Evolutionary conservation across 306 rosid species (phyloP), one percentile per base, ranked within the genome.

Genomic region (Glycine soja): DNA sequence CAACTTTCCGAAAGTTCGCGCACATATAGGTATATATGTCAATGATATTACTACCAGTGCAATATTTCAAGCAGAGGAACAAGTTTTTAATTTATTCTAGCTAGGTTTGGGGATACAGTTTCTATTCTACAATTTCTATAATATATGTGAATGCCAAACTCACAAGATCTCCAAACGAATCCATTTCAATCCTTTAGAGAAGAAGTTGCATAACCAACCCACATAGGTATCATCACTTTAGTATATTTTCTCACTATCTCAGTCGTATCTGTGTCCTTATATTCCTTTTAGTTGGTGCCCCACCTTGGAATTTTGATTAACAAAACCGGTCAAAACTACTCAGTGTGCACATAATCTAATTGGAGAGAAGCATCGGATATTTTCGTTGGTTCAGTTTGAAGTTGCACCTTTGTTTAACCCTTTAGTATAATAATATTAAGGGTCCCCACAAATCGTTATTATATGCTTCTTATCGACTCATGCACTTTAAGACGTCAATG

Each of bases 241-340:
- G 46, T 32, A 53, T 43, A 45, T 54, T 53, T 19, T 68, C 48
- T 72, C 66, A 54, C 76, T 66, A 36, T 36, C 48, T 14, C 58
- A 51, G 58, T 74, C 59, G 56, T 40, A 40, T 78, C 46, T 58
- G 14, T 51, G 14, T 72, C 65, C 2, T n/a, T 71, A 58, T 57
- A 30, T 53, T 71, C 19, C 47, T 70, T 61, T 63, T 66, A 70
- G 90, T 88, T 77, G 97, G 86, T 82, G 82, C 78, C 91, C 92
- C 90, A 89, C 92, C 51, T 82, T 65, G 81, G 81, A 85, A 78
- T 85, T 89, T 86, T 73, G 81, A 86, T 78, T 52, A 83, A 82
- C 91, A 75, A 87, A 85, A 59, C 63, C 53, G 16, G 61, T 76
- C 47, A 72, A 77, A 45, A 11, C 12, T 38, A 59, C 16, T 12